A percentile compares a stretch with the other conserved stretches of the same genome.
Conservation (phyloP, 345 rosid species). For the Linum usitatissimum region DNA sequence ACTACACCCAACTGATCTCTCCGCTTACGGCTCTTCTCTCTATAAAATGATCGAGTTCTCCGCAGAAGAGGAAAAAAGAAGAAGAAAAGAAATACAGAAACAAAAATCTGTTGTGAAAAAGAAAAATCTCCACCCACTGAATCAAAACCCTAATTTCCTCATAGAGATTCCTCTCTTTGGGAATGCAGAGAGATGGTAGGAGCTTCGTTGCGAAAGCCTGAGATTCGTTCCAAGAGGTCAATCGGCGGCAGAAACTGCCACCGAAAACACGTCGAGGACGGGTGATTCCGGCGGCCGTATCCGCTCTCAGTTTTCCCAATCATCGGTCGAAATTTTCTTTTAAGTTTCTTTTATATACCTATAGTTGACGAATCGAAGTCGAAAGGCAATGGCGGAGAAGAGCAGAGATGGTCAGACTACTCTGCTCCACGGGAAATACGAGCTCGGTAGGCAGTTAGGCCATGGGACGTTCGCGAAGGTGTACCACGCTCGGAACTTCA, state of each 20-base stretch:
- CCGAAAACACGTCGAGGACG: constrained; percentile 96
- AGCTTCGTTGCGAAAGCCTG: constrained; percentile 33
- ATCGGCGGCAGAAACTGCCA: constrained; percentile 81
- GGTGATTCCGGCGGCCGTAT: constrained; percentile 37
- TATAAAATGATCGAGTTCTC: not conserved
- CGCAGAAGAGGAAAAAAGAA: not conserved
- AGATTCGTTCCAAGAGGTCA: constrained; percentile 35
- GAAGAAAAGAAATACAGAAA: not conserved
- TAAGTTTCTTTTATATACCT: not conserved
- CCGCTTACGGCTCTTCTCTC: not conserved
- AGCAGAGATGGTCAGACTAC: constrained; percentile 17
- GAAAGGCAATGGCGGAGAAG: constrained; percentile 13
- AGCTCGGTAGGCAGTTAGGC: constrained; percentile 72
- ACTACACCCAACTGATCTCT: not conserved
- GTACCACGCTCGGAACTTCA: constrained; percentile 51
- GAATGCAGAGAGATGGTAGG: constrained; percentile 76
- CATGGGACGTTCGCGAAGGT: constrained; percentile 92
- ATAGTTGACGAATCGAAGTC: not conserved
- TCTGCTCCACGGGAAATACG: constrained; percentile 71
- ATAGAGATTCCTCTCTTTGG: constrained; percentile 19
- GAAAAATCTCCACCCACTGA: not conserved
- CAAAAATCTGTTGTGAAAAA: not conserved
- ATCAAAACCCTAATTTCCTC: not conserved
- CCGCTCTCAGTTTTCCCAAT: not conserved
- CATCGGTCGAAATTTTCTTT: not conserved